Conservation (phyloP, 441 rosid species). For the Gossypium davidsonii region DNA sequence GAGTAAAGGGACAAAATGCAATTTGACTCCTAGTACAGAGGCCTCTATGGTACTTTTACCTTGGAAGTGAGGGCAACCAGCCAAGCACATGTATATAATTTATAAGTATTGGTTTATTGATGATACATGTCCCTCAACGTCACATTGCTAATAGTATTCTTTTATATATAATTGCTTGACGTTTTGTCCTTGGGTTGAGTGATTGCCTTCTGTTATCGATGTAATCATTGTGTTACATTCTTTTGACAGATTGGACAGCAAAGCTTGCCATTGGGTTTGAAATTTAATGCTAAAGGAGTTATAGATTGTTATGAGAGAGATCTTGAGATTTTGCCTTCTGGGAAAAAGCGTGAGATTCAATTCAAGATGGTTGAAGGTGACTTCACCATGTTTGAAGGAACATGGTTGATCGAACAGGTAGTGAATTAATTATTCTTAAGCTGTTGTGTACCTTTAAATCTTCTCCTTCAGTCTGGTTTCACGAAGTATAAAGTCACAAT, state of each 20-base stretch:
- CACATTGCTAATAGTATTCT: no score
- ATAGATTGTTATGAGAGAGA: slow-evolving; percentile 86
- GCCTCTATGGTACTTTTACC: no score
- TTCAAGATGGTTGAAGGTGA: slow-evolving; percentile 90
- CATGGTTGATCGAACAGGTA: slow-evolving; percentile 90
- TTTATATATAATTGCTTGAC: no score
- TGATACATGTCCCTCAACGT: no score
- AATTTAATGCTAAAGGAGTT: slow-evolving; percentile 73
- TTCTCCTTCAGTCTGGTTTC: background rate
- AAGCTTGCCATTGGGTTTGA: slow-evolving; percentile 62
- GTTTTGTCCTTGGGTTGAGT: background rate
- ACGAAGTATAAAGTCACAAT: background rate
- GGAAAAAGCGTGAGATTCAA: slow-evolving; percentile 70
- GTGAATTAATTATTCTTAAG: background rate
- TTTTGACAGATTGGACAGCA: slow-evolving; percentile 67
- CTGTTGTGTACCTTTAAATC: background rate
- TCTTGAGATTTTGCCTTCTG: slow-evolving; percentile 43
- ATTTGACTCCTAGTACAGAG: no score
- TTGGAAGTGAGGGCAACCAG: no score
- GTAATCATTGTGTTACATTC: slow-evolving; percentile 5
- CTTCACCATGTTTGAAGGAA: slow-evolving; percentile 72
- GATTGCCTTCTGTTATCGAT: background rate
- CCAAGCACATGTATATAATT: no score
- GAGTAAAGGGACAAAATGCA: no score
- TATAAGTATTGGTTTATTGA: background rate